These are phyloP conservation scores for Penicillium longicatenatum DNA, from an alignment of 495 filamentous ascomycete species.

Conservation along the genomic window DNA sequence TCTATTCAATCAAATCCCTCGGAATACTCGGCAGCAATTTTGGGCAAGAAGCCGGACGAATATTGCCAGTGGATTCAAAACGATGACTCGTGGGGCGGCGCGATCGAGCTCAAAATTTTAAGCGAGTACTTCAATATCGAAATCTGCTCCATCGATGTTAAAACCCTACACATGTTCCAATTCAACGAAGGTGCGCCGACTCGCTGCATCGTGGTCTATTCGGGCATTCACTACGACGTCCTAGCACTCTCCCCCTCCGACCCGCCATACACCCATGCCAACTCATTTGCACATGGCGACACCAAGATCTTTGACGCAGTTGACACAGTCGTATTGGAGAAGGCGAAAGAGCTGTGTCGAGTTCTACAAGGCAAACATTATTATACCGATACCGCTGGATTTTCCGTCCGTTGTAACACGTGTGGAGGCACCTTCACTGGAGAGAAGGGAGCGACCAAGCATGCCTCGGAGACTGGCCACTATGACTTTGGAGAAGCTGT, in stretches of 20 bases:
- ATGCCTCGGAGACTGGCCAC: conserved; percentile 69
- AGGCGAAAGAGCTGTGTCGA: conserved; percentile 70
- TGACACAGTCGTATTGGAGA: conserved; percentile 68
- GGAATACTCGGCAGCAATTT: conserved; percentile 70
- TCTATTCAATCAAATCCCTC: conserved; percentile 73
- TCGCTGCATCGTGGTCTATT: conserved; percentile 85
- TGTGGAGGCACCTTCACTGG: conserved; percentile 76
- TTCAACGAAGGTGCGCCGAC: conserved; percentile 77
- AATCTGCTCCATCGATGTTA: conserved; percentile 82
- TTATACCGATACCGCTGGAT: conserved; percentile 85
- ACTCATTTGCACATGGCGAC: conserved; percentile 70
- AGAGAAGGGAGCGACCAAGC: conserved; percentile 66
- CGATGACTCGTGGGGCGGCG: conserved; percentile 86
- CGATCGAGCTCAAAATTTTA: conserved; percentile 84
- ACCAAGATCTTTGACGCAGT: conserved; percentile 72
- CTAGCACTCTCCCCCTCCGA: conserved; percentile 72
- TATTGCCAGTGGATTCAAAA: conserved; percentile 88
- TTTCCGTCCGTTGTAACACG: conserved; percentile 77
- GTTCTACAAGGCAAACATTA: conserved; percentile 75
- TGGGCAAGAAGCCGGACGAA: conserved; percentile 70
- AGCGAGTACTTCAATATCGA: conserved; percentile 85
- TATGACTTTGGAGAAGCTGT: conserved; percentile 69
- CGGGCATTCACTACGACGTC: conserved; percentile 95
- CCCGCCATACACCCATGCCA: conserved; percentile 55
- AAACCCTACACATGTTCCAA: conserved; percentile 64